Evolutionary conservation across 352 stramenopile genomes (phyloP).

Genomic region (Phytophthora niederhauseri): DNA sequence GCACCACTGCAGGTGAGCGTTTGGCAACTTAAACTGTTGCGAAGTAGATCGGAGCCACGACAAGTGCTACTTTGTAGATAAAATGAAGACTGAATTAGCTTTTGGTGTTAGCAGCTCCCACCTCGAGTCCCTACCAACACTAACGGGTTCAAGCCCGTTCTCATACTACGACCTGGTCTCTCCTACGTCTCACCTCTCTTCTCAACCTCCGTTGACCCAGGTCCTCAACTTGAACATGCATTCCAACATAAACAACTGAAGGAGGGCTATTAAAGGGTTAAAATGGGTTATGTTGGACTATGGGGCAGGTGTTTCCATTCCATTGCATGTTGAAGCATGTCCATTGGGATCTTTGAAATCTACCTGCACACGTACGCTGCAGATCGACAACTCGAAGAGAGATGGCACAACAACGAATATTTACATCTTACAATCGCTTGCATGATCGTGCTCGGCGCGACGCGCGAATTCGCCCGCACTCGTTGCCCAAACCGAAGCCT

Average conservation of each 20-base stretch:
- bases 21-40: not conserved
- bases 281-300: too few relatives aligned
- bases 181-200: not conserved
- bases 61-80: not conserved
- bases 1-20: too few relatives aligned
- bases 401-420: not conserved
- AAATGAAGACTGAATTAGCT: not conserved
- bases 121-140: not conserved
- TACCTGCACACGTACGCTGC: too few relatives aligned
- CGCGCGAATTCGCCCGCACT: not conserved
- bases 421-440: constrained; percentile 1
- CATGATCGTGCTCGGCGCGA: not conserved
- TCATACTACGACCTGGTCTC: not conserved
- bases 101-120: not conserved
- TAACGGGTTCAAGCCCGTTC: not conserved
- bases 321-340: too few relatives aligned
- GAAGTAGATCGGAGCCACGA: not conserved
- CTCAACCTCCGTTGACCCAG: not conserved
- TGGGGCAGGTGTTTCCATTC: too few relatives aligned
- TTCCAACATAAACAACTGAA: not conserved
- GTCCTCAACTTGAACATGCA: not conserved
- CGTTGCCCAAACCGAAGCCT: not conserved
- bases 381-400: not conserved
- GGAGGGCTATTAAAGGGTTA: too few relatives aligned
- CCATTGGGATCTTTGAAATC: too few relatives aligned